Conservation (phyloP, 495 filamentous ascomycete species). For the Penicillium desertorum region DNA sequence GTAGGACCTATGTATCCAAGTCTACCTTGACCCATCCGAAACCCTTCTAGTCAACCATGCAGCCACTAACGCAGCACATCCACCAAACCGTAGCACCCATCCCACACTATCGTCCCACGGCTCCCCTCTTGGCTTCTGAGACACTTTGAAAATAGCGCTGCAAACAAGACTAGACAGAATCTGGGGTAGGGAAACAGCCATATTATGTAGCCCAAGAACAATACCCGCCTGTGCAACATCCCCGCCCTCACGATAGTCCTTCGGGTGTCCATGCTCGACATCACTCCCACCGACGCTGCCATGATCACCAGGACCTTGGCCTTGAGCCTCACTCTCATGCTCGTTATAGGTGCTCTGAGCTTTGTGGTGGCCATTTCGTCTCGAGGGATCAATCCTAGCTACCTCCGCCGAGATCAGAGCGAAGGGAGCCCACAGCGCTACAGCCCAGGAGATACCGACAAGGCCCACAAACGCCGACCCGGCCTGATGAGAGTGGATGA, state of each 20-base stretch:
- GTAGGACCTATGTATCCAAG: neutral
- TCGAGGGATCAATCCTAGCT: slow-evolving; percentile 68
- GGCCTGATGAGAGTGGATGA: slow-evolving; percentile 62
- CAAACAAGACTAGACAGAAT: slow-evolving; percentile 81
- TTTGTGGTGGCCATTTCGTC: slow-evolving; percentile 51
- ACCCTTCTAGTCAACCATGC: slow-evolving; percentile 60
- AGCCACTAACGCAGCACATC: slow-evolving; percentile 71
- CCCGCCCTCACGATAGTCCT: slow-evolving; percentile 24
- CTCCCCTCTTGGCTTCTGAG: slow-evolving; percentile 79
- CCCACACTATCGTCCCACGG: slow-evolving; percentile 83
- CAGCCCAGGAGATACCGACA: slow-evolving; percentile 83
- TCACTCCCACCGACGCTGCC: slow-evolving; percentile 14
- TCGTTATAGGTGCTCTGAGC: slow-evolving; percentile 16
- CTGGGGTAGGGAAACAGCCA: slow-evolving; percentile 83
- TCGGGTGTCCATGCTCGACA: slow-evolving; percentile 28
- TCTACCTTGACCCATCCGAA: slow-evolving; percentile 34
- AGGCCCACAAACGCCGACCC: slow-evolving; percentile 74
- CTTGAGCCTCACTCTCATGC: slow-evolving; percentile 12
- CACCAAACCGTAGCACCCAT: slow-evolving; percentile 79
- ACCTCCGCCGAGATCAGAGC: slow-evolving; percentile 89
- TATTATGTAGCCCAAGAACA: slow-evolving; percentile 88
- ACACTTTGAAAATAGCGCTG: slow-evolving; percentile 72
- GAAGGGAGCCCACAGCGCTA: slow-evolving; percentile 90
- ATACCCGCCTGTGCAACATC: slow-evolving; percentile 71
- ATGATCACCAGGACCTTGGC: neutral